Conservation (phyloP, 2,329 filamentous ascomycete genomes). For the Incumbomyces delicatus region DNA sequence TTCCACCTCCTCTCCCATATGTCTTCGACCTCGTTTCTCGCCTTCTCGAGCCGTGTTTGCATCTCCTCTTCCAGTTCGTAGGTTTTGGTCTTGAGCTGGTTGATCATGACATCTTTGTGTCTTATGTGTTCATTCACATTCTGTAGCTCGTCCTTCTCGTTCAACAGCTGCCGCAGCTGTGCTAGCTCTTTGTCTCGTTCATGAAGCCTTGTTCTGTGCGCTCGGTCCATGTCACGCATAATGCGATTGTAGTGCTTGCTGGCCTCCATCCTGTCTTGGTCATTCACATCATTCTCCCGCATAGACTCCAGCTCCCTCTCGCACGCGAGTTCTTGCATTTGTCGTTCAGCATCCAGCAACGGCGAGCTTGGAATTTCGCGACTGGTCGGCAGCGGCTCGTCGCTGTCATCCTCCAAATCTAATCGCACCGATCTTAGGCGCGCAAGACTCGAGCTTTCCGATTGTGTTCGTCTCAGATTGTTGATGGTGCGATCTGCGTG, state of each 20-base stretch:
- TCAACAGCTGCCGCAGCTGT: conserved; percentile 21
- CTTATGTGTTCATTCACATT: not conserved
- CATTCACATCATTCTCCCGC: not conserved
- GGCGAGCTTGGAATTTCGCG: not conserved
- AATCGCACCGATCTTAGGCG: not conserved
- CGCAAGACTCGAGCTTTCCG: conserved; percentile 1
- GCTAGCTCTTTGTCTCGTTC: conserved; percentile 23
- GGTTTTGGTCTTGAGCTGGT: conserved; percentile 22
- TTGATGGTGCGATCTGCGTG: not conserved
- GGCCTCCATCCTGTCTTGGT: conserved; percentile 3
- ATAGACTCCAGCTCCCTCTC: too few species aligned
- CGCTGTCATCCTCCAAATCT: not conserved
- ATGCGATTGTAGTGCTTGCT: conserved; percentile 23
- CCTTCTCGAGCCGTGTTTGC: conserved; percentile 22
- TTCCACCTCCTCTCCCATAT: conserved; percentile 28
- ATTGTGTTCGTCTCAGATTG: conserved; percentile 1
- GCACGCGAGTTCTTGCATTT: not conserved
- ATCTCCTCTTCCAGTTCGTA: conserved; percentile 19
- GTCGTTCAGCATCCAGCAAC: not conserved
- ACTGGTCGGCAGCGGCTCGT: too few species aligned
- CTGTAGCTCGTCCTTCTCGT: conserved; percentile 23
- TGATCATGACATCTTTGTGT: conserved; percentile 13
- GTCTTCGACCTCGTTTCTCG: conserved; percentile 26
- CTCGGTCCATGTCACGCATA: conserved; percentile 25
- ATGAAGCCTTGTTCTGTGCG: conserved; percentile 23